A percentile compares a stretch with the other conserved stretches of the same genome.
phyloP scores from a whole-genome alignment of 495 filamentous ascomycete species.

The Penicillium macrosclerotiorum region DNA sequence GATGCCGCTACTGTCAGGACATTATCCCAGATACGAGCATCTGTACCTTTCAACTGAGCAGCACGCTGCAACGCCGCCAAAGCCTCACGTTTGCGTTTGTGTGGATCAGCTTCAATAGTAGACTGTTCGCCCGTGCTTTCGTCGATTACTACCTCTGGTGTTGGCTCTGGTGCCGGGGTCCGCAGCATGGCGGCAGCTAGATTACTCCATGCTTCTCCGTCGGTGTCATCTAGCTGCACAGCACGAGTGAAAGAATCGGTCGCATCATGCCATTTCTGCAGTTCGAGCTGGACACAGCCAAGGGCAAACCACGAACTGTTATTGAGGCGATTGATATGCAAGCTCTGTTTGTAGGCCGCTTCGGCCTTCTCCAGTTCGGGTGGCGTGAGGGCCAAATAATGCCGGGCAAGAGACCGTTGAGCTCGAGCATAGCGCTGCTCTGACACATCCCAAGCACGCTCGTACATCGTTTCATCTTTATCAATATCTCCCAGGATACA shows the following conservation, averaged over 20 bases:
- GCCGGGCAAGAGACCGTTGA: constrained; percentile 79
- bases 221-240: constrained; percentile 78
- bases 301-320: constrained; percentile 82
- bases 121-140: constrained; percentile 19
- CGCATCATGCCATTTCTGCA: constrained; percentile 74
- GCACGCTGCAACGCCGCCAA: constrained; percentile 82
- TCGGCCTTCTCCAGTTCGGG: constrained; percentile 66
- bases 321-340: constrained; percentile 77
- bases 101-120: constrained; percentile 43
- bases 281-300: constrained; percentile 80
- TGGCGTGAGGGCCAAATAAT: constrained; percentile 60
- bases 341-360: constrained; percentile 71
- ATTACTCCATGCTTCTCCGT: constrained; percentile 93
- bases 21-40: constrained; percentile 94
- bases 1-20: constrained; percentile 81
- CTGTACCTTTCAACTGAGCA: constrained; percentile 72
- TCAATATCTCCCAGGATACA: constrained; percentile 94
- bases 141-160: constrained; percentile 30
- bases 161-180: constrained; percentile 36
- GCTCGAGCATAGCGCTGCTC: constrained; percentile 77
- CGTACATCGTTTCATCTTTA: constrained; percentile 67
- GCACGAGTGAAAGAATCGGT: constrained; percentile 79
- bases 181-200: constrained; percentile 77
- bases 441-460: constrained; percentile 87
- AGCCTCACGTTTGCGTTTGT: constrained; percentile 67